These are phyloP conservation scores for Candolleomyces eurysporus DNA, from an alignment of 768 basidiomycete species.

Conservation along the genomic window DNA sequence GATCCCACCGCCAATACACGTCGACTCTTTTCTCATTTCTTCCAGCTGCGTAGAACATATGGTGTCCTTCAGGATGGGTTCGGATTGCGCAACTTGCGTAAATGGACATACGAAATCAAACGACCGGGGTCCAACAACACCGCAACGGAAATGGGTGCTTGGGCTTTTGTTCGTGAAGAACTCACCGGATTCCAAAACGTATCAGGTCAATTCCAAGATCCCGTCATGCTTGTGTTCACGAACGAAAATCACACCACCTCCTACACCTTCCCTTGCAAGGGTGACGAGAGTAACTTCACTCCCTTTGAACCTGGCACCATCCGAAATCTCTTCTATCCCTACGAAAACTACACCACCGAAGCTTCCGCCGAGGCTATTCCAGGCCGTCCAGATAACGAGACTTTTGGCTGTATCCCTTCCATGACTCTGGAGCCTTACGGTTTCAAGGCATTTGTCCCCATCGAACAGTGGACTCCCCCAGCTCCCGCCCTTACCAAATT, in stretches of 20 bases:
- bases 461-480: conserved; percentile 62
- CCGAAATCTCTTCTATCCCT: conserved; percentile 79
- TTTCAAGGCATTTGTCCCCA: conserved; percentile 80
- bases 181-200: conserved; percentile 60
- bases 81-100: conserved; percentile 78
- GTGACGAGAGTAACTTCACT: conserved; percentile 62
- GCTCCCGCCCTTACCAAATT: conserved; percentile 78
- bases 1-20: conserved; percentile 83
- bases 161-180: conserved; percentile 72
- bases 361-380: conserved; percentile 66
- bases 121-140: conserved; percentile 85
- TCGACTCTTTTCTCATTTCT: conserved; percentile 71
- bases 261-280: conserved; percentile 61
- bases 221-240: conserved; percentile 82
- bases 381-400: conserved; percentile 58
- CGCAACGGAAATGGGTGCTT: conserved; percentile 82
- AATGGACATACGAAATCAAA: conserved; percentile 77
- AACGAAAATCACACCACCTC: conserved; percentile 78
- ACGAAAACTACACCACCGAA: conserved; percentile 70
- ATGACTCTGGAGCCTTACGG: conserved; percentile 72
- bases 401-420: conserved; percentile 66
- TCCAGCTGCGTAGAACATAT: conserved; percentile 66
- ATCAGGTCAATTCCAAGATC: conserved; percentile 55
- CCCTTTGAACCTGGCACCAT: conserved; percentile 51
- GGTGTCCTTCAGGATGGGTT: conserved; percentile 84